Conservation (phyloP, 305 asterid genomes). For the Fraxinus angustifolia region DNA sequence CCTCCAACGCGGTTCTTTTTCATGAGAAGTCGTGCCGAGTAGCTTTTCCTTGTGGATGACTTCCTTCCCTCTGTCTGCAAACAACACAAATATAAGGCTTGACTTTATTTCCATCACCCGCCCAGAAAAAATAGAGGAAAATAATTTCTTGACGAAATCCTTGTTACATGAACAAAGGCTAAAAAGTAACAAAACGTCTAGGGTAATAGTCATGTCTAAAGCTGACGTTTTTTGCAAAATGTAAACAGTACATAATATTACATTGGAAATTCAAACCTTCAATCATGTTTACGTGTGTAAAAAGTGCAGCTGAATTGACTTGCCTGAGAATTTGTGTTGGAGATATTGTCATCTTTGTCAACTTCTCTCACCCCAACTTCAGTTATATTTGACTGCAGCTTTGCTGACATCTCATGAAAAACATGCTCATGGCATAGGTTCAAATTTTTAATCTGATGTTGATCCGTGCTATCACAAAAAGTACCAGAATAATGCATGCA, state of each 20-base stretch:
- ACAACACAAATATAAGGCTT: slow-evolving; percentile 7
- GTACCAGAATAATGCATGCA: slow-evolving; percentile 17
- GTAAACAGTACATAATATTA: not conserved
- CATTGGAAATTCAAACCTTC: slow-evolving; percentile 24
- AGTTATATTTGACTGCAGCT: not conserved
- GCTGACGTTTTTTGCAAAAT: not conserved
- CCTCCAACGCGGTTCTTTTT: slow-evolving; percentile 33
- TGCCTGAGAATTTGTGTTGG: slow-evolving; percentile 22
- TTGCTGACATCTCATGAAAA: not conserved
- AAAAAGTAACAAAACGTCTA: not conserved
- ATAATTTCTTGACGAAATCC: not conserved
- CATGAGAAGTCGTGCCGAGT: slow-evolving; percentile 30
- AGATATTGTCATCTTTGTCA: slow-evolving; percentile 10
- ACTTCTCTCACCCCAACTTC: not conserved
- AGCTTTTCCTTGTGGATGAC: slow-evolving; percentile 35
- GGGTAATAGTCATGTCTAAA: not conserved
- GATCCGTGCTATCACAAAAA: not conserved
- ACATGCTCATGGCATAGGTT: slow-evolving; percentile 11
- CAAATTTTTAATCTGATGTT: slow-evolving; percentile 14
- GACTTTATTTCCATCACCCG: not conserved
- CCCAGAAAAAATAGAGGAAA: not conserved
- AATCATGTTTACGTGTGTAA: slow-evolving; percentile 22
- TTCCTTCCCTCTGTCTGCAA: slow-evolving; percentile 28
- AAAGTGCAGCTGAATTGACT: slow-evolving; percentile 13
- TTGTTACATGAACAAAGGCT: not conserved